Percentiles rank a stretch among this genome's conserved stretches.
These are phyloP conservation scores for Penicillium tannophilum DNA, from an alignment of 495 filamentous ascomycete genomes.

Conservation along the genomic window DNA sequence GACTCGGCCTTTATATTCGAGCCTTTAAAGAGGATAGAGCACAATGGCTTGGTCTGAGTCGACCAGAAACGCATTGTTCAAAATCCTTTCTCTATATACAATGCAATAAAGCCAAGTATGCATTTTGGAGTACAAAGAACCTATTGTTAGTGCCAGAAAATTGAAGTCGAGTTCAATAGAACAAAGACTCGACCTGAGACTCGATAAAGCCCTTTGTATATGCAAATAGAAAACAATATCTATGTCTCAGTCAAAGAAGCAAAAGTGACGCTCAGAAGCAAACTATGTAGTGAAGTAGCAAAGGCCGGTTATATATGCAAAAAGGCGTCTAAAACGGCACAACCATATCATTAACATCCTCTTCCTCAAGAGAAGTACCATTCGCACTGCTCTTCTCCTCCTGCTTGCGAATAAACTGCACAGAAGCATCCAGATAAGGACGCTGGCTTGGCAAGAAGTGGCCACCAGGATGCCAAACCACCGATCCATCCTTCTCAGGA, in stretches of 20 bases:
- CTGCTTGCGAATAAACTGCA: constrained; percentile 71
- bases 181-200: constrained; percentile 1
- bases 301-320: neutral
- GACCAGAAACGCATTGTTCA: neutral
- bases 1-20: neutral
- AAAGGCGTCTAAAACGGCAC: constrained; percentile 56
- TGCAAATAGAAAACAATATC: neutral
- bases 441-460: constrained; percentile 86
- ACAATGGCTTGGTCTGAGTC: neutral
- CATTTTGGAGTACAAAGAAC: neutral
- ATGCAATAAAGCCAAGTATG: neutral
- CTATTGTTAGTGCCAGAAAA: neutral
- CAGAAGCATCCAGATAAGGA: constrained; percentile 74
- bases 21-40: neutral
- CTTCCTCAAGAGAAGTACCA: constrained; percentile 44
- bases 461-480: constrained; percentile 87
- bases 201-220: constrained; percentile 9
- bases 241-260: neutral
- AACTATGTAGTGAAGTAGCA: neutral
- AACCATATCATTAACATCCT: constrained; percentile 66
- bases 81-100: neutral
- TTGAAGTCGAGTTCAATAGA: neutral
- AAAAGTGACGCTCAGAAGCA: neutral
- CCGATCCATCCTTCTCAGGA: constrained; percentile 54
- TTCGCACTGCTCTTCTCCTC: constrained; percentile 35